Percentiles rank a stretch among this genome's conserved stretches.
Evolutionary conservation across 208 protist species (phyloP).

Genomic region (Leishmania braziliensis): DNA sequence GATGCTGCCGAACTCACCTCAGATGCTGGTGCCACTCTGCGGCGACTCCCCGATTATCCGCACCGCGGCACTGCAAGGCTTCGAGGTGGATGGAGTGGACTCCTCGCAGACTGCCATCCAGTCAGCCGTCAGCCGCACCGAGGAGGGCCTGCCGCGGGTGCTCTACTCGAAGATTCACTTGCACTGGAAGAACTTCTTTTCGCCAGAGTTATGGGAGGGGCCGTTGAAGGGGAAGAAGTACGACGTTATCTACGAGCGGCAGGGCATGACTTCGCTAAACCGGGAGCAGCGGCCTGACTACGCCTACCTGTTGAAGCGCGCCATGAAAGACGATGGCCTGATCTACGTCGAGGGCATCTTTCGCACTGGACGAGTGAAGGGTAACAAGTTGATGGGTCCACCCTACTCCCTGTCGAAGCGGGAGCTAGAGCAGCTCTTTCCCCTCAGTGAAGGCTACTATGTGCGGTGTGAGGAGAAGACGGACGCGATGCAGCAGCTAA

Average conservation of each 20-base stretch:
- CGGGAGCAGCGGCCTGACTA: conserved; percentile 84
- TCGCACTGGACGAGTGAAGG: conserved; percentile 80
- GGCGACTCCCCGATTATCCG: conserved; percentile 86
- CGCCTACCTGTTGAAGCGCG: conserved; percentile 78
- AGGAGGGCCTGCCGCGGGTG: conserved; percentile 45
- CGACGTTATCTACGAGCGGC: conserved; percentile 90
- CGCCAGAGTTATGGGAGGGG: conserved; percentile 75
- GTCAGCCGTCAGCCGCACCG: conserved; percentile 63
- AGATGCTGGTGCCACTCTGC: conserved; percentile 86
- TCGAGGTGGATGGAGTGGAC: conserved; percentile 87
- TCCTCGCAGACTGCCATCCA: conserved; percentile 77
- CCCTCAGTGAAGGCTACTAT: conserved; percentile 63
- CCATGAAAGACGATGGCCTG: conserved; percentile 81
- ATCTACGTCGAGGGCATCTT: conserved; percentile 91
- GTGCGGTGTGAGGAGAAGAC: conserved; percentile 89
- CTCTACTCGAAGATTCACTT: conserved; percentile 59
- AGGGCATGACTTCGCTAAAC: conserved; percentile 85
- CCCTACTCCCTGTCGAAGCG: conserved; percentile 70
- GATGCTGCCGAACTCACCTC: conserved; percentile 20
- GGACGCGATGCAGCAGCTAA: conserved; percentile 81
- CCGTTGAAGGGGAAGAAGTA: conserved; percentile 52
- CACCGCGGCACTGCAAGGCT: conserved; percentile 68
- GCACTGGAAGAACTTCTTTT: conserved; percentile 81
- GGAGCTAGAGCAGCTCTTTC: conserved; percentile 83
- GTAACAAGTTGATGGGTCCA: conserved; percentile 78